Evolutionary conservation across 1,139 yeast genomes (phyloP), one percentile per base, ranked within the genome.

Genomic region (Yamadazyma jaroonii): DNA sequence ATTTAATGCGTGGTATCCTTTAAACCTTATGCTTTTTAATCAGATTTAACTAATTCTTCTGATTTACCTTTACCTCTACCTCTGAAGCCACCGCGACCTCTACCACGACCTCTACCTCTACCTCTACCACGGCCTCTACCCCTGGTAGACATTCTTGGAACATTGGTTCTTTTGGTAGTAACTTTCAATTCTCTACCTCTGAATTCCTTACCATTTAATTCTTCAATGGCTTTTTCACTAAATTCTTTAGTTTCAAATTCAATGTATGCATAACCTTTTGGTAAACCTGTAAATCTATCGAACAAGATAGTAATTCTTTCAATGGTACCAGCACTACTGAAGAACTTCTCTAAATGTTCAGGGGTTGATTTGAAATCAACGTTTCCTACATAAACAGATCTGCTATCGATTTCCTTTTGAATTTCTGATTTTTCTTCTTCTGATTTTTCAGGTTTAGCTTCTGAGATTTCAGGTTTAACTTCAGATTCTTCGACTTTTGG

Each of bases 231-330:
- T 39, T 52, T 51, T 25, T 54, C 42, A 5, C 61, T 72, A 32
- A 61, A 53, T 23, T 54, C 66, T 3, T 34, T 37, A 12, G 39
- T 48, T 30, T 56, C 62, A 49, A 66, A 70, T 45, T 69, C 73
- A 39, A 70, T 58, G 41, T 68, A 69, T 3, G 75, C 75, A 41
- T 65, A 67, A n/a, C 76, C 76, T 48, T 67, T 70, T 4, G 74
- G 71, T 28, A 60, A 52, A 2, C 74, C 72, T 3, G 66, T 52
- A 46, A 42, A 57, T 37, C 59, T 56, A 45, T 68, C 71, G 38
- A 67, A 63, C 41, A 67, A 55, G 29, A 70, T 64, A 13, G 74
- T 69, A 9, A 70, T 61, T 37, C 72, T 47, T 43, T 63, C 67
- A 44, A 68, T 60, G 7, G 52, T 54, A 0, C 74, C 75, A 15